Base-by-base conservation (phyloP, 495 filamentous ascomycete species). In the Penicillium egyptiacum region DNA sequence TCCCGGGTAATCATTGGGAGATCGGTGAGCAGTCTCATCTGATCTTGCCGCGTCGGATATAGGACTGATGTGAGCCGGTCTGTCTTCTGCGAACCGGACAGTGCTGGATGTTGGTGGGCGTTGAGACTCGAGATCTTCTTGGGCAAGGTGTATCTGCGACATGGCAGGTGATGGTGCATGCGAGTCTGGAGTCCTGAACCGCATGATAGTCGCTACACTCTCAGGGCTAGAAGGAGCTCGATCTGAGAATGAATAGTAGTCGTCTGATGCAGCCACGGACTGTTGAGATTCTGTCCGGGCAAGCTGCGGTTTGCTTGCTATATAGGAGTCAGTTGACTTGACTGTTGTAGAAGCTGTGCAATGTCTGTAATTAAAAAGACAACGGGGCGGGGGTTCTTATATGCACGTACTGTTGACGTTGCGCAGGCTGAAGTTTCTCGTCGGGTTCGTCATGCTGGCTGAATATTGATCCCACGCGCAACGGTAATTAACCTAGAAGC, bases 161-260 rank as follows among this genome's bases (percentile, higher is more conserved):
- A 73, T 57, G 22, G 52, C 65, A 10, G 71, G 69, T 8, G 68
- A 70, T 7, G 70, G 67, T 45, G 69, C 62, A 47, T 74, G 74
- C 10, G 79, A 79, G 11, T 71, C 71, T 28, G 80, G 76, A 20
- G 81, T 81, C 20, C 73, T 68, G 71, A 79, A 87, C 48, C 75
- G 78, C 59, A 77, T 71, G 23, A 76, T 71, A 11, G 79, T 79
- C 6, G 64, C 67, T 56, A 68, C 67, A 45, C 84, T 82, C 42
- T 79, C 79, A 33, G 76, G 75, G 44, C 63, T 70, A 26, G 74
- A 66, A 43, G 79, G 78, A 37, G 73, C 64, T 55, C 71, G 70
- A 39, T 81, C 82, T 26, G 80, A 81, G 62, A 85, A 75, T n/a
- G 83, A 86, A 64, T 83, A 85, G 68, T 87, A 87, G 70, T 87